A percentile compares a stretch with the other conserved stretches of the same genome.
These are phyloP conservation scores for Starmerella bombicola DNA, from an alignment of 805 yeast genomes.

Conservation along the genomic window DNA sequence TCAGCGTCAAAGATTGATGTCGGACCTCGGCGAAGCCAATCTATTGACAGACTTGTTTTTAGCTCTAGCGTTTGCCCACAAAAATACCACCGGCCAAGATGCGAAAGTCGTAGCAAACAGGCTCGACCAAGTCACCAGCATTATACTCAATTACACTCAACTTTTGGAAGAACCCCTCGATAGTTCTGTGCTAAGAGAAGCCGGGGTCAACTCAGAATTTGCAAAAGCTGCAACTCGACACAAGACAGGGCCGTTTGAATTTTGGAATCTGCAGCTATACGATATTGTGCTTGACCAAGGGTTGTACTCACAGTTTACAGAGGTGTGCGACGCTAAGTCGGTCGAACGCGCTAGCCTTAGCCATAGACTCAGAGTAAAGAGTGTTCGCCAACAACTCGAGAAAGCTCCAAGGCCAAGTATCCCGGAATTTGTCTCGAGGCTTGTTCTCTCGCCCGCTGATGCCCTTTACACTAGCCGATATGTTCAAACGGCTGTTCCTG, in stretches of 20 bases:
- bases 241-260: conserved; percentile 1
- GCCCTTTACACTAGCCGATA: conserved; percentile 16
- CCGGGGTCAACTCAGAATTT: neutral
- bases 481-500: conserved; percentile 1
- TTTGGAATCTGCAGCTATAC: conserved; percentile 3
- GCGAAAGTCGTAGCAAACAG: conserved; percentile 11
- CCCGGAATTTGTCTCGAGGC: conserved; percentile 7
- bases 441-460: conserved; percentile 13
- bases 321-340: neutral
- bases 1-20: conserved; percentile 4
- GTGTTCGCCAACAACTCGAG: conserved; percentile 1
- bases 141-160: conserved; percentile 2
- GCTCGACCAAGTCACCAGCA: conserved; percentile 9
- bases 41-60: neutral
- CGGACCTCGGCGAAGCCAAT: conserved; percentile 2
- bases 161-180: conserved; percentile 1
- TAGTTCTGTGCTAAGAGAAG: neutral
- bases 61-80: conserved; percentile 11
- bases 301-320: neutral
- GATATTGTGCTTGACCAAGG: conserved; percentile 2
- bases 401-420: neutral
- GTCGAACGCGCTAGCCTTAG: conserved; percentile 6
- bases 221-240: conserved; percentile 1
- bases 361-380: conserved; percentile 9
- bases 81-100: conserved; percentile 3